Percentiles rank a stretch among this genome's conserved stretches.
Evolutionary conservation across 1,139 yeast species (phyloP).

Genomic region (Yamadazyma diospyri): DNA sequence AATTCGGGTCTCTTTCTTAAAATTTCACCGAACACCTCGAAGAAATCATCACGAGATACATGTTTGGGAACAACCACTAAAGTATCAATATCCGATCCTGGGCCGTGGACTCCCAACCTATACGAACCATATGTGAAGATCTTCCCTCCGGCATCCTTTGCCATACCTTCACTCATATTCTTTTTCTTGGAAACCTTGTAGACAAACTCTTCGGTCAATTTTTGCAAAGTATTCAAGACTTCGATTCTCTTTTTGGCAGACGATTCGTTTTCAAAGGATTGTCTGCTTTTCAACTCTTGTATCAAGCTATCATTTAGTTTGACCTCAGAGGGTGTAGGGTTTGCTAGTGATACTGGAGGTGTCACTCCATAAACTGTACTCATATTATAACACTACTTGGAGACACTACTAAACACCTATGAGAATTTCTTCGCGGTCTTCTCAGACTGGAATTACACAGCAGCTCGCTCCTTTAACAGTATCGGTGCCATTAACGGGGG

Average conservation of each 20-base stretch:
- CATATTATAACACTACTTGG: too few relatives aligned
- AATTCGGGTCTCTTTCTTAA: slow-evolving; percentile 70
- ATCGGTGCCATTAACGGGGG: too few relatives aligned
- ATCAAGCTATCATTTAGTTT: slow-evolving; percentile 71
- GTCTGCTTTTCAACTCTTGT: slow-evolving; percentile 74
- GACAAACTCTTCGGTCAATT: slow-evolving; percentile 75
- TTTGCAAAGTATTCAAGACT: slow-evolving; percentile 67
- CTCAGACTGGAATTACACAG: too few relatives aligned
- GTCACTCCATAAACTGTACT: slow-evolving; percentile 67
- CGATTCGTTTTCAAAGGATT: slow-evolving; percentile 82
- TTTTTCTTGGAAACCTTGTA: slow-evolving; percentile 71
- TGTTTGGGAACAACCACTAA: slow-evolving; percentile 94
- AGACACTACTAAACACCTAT: too few relatives aligned
- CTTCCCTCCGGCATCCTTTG: slow-evolving; percentile 95
- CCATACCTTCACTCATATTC: slow-evolving; percentile 97
- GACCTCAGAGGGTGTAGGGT: slow-evolving; percentile 80
- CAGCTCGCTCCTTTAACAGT: too few relatives aligned
- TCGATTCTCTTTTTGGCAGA: slow-evolving; percentile 79
- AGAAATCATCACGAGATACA: slow-evolving; percentile 87
- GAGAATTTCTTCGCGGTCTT: slow-evolving; percentile 1
- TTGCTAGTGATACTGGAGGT: slow-evolving; percentile 78
- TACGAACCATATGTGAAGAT: slow-evolving; percentile 94
- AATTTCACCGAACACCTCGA: slow-evolving; percentile 68
- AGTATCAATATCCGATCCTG: slow-evolving; percentile 97
- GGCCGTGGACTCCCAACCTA: slow-evolving; percentile 93